Percentiles rank a stretch among this genome's conserved stretches.
These are phyloP conservation scores for Nakaseomyces uthaithaninus DNA, from an alignment of 1,139 yeast species.

Conservation along the genomic window DNA sequence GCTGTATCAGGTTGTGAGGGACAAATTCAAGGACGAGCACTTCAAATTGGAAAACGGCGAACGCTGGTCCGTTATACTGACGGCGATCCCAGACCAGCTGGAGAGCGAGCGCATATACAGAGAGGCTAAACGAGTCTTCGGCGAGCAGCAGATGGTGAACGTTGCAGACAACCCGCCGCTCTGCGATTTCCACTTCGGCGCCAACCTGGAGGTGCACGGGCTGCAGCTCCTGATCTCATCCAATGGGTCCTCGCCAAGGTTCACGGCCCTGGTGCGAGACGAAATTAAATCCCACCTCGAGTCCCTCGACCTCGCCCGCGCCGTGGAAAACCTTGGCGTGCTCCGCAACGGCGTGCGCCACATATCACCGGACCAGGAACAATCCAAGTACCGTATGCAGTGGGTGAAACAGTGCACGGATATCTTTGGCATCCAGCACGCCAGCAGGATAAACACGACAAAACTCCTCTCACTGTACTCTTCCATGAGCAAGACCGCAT, in stretches of 20 bases:
- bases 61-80: constrained; percentile 25
- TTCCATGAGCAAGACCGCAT: constrained; percentile 13
- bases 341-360: constrained; percentile 21
- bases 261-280: constrained; percentile 27
- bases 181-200: constrained; percentile 33
- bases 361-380: constrained; percentile 12
- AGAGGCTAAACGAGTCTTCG: constrained; percentile 21
- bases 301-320: constrained; percentile 18
- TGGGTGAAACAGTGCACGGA: constrained; percentile 30
- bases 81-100: constrained; percentile 26
- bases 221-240: constrained; percentile 30
- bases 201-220: constrained; percentile 18
- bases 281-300: constrained; percentile 20
- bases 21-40: constrained; percentile 15
- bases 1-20: constrained; percentile 16
- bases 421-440: constrained; percentile 24
- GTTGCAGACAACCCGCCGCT: constrained; percentile 32
- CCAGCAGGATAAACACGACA: constrained; percentile 21
- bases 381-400: constrained; percentile 27
- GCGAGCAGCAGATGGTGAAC: constrained; percentile 28
- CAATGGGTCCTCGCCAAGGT: constrained; percentile 31
- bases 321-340: constrained; percentile 23
- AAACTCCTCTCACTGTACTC: constrained; percentile 18
- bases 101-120: constrained; percentile 23
- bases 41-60: constrained; percentile 14